Conservation (phyloP, 2,329 filamentous ascomycete species). For the Sodiomyces alkalinus region DNA sequence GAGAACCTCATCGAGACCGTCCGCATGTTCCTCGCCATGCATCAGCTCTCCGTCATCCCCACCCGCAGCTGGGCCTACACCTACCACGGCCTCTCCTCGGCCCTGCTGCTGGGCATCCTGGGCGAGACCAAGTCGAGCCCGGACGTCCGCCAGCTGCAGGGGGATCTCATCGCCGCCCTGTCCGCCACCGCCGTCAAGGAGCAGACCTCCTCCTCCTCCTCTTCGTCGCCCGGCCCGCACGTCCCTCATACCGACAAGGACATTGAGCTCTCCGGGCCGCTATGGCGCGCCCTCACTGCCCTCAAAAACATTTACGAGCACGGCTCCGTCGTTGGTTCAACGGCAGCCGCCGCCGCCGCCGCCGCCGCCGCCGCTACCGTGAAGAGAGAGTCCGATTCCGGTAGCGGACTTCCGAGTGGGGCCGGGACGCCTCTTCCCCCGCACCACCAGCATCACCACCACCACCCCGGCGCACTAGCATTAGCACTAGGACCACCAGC, state of each 20-base stretch:
- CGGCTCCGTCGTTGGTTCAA: constrained; percentile 36
- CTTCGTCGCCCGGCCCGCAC: constrained; percentile 35
- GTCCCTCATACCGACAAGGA: constrained; percentile 41
- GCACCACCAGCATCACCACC: too few relatives aligned
- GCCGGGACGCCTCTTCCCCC: constrained; percentile 24
- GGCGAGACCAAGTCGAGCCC: constrained; percentile 6
- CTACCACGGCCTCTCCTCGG: constrained; percentile 51
- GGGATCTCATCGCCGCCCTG: constrained; percentile 46
- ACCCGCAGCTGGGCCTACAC: constrained; percentile 55
- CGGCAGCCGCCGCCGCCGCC: too few relatives aligned
- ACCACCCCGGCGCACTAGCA: too few relatives aligned
- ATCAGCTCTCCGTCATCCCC: constrained; percentile 50
- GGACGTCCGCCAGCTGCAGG: constrained; percentile 32
- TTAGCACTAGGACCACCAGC: too few relatives aligned
- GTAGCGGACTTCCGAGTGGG: constrained; percentile 27
- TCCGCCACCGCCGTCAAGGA: constrained; percentile 51
- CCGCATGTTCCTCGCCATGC: constrained; percentile 54
- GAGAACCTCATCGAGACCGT: constrained; percentile 49
- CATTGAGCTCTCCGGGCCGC: constrained; percentile 45
- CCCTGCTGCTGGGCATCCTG: constrained; percentile 31
- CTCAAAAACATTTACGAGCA: constrained; percentile 53
- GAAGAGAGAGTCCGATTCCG: constrained; percentile 32
- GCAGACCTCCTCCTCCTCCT: too few relatives aligned
- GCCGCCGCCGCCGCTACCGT: too few relatives aligned
- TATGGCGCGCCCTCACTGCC: constrained; percentile 44